phyloP scores from a whole-genome alignment of 2,329 filamentous ascomycete species.

The Aspergillus sp. region DNA sequence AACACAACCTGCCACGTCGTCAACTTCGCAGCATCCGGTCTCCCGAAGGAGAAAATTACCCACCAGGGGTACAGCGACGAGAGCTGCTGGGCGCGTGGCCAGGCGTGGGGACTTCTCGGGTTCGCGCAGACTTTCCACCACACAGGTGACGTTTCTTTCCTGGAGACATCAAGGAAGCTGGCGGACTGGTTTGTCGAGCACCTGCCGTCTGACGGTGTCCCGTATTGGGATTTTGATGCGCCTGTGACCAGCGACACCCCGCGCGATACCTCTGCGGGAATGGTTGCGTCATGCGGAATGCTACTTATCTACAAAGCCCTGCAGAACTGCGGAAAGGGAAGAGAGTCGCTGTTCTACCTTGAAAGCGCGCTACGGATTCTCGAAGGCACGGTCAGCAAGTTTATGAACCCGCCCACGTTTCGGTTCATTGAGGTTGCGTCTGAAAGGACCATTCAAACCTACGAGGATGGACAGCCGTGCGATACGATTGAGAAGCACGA shows the following conservation, averaged over 20 bases:
- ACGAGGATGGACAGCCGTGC: neutral
- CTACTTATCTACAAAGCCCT: conserved; percentile 38
- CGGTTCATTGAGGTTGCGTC: conserved; percentile 2
- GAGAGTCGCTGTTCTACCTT: conserved; percentile 3
- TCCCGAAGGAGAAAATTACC: conserved; percentile 24
- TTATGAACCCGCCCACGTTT: conserved; percentile 3
- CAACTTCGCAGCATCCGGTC: conserved; percentile 45
- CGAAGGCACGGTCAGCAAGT: conserved; percentile 7
- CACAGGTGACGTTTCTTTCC: conserved; percentile 25
- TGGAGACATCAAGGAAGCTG: conserved; percentile 43
- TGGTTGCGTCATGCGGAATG: conserved; percentile 44
- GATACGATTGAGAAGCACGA: neutral
- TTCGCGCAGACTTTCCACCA: conserved; percentile 44
- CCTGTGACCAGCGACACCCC: conserved; percentile 27
- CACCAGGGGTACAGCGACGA: conserved; percentile 25
- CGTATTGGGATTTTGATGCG: conserved; percentile 54
- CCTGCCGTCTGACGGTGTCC: conserved; percentile 41
- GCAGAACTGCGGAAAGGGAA: neutral
- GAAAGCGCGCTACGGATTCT: conserved; percentile 8
- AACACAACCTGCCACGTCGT: conserved; percentile 26
- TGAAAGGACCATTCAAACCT: neutral
- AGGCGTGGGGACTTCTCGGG: conserved; percentile 29
- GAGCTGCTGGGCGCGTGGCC: conserved; percentile 26
- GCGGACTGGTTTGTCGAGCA: conserved; percentile 48
- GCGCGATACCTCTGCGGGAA: conserved; percentile 42